These are phyloP conservation scores for Striga hermonthica DNA, from an alignment of 305 asterid genomes.

Conservation along the genomic window DNA sequence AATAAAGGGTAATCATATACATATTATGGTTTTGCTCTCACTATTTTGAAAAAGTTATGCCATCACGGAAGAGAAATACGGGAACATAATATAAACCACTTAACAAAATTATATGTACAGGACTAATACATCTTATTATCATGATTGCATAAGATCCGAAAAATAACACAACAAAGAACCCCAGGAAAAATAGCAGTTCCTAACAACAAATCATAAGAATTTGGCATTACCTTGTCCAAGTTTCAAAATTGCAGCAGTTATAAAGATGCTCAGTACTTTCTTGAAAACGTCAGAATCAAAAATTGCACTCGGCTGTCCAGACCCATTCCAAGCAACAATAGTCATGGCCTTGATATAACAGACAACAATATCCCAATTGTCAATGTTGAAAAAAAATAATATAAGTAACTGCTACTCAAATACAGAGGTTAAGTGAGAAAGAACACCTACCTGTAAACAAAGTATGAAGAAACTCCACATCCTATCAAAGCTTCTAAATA, in stretches of 20 bases:
- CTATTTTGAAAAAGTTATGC: not conserved
- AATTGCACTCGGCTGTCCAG: conserved; percentile 56
- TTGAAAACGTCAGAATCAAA: conserved; percentile 55
- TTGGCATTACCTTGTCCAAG: conserved; percentile 73
- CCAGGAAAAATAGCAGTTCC: not conserved
- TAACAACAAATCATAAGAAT: conserved; percentile 14
- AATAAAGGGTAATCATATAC: conserved; percentile 12
- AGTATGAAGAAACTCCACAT: conserved; percentile 82
- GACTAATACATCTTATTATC: too few relatives aligned
- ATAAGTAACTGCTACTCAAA: conserved; percentile 21
- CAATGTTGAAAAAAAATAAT: conserved; percentile 25
- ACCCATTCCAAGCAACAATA: conserved; percentile 79
- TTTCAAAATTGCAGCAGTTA: conserved; percentile 83
- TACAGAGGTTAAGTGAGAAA: conserved; percentile 20
- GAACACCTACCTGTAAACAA: conserved; percentile 62
- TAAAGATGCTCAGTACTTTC: conserved; percentile 77
- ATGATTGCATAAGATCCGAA: not conserved
- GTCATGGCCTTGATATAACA: conserved; percentile 63
- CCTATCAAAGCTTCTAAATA: conserved; percentile 73
- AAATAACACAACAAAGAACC: not conserved
- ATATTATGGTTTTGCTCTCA: not conserved
- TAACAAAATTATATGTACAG: not conserved
- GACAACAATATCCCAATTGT: conserved; percentile 22
- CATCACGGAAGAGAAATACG: not conserved
- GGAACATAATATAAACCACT: not conserved